Conservation (phyloP, 768 basidiomycete species). For the Suillus paluster region DNA sequence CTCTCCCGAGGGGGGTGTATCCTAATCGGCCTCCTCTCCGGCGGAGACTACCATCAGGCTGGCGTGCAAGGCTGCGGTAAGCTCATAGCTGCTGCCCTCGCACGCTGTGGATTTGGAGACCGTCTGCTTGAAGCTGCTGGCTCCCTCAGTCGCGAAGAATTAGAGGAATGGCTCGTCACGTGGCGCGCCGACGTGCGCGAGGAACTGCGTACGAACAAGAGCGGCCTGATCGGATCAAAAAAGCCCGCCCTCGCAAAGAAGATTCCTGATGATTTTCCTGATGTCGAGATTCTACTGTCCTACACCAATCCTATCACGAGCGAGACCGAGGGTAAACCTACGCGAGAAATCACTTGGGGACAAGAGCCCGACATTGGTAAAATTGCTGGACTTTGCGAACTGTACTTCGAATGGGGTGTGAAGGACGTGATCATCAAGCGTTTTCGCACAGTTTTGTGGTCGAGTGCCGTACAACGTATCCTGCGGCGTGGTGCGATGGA, state of each 20-base stretch:
- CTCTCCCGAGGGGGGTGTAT: constrained; percentile 72
- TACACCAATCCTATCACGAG: constrained; percentile 83
- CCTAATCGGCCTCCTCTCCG: constrained; percentile 83
- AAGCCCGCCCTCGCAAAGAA: constrained; percentile 63
- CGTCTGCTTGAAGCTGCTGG: constrained; percentile 63
- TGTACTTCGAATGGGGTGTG: constrained; percentile 92
- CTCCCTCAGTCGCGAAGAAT: constrained; percentile 45
- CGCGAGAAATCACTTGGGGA: constrained; percentile 49
- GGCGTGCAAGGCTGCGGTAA: constrained; percentile 72
- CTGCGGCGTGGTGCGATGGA: constrained; percentile 68
- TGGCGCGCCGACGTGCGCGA: constrained; percentile 68
- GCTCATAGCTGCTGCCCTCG: constrained; percentile 76
- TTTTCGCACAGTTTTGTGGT: constrained; percentile 85
- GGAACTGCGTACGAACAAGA: constrained; percentile 73
- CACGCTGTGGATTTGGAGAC: constrained; percentile 82
- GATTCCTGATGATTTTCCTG: constrained; percentile 71
- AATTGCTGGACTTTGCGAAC: constrained; percentile 81
- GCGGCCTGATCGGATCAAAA: constrained; percentile 66
- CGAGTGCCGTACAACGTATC: constrained; percentile 68
- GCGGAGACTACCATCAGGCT: constrained; percentile 86
- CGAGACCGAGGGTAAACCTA: constrained; percentile 54
- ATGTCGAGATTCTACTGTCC: constrained; percentile 71
- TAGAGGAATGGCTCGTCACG: constrained; percentile 56
- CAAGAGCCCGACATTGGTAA: constrained; percentile 70
- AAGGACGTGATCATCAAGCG: constrained; percentile 81